These are phyloP conservation scores for Cyclotella kingstonii DNA, from an alignment of 108 stramenopile genomes.

Conservation along the genomic window DNA sequence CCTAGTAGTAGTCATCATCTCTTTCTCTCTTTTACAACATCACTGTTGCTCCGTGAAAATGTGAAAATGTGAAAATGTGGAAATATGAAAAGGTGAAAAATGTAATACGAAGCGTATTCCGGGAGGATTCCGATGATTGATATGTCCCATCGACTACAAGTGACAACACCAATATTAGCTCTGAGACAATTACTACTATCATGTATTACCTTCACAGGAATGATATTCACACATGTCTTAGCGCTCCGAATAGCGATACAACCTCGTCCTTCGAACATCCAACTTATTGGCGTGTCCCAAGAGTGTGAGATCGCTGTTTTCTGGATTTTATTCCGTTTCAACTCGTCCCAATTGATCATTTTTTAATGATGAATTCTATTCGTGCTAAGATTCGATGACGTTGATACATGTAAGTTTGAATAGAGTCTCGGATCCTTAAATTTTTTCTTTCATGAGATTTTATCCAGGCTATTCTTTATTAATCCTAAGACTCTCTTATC, in stretches of 20 bases:
- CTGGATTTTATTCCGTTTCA: neutral
- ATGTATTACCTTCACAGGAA: too few relatives aligned
- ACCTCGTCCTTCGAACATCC: slow-evolving; percentile 20
- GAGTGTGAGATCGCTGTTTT: slow-evolving; percentile 21
- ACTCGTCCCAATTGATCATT: neutral
- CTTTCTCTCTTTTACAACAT: too few relatives aligned
- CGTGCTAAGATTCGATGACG: slow-evolving; percentile 25
- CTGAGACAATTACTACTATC: too few relatives aligned
- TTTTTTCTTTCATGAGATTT: neutral
- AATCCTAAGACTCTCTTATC: slow-evolving; percentile 36
- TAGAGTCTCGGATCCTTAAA: neutral
- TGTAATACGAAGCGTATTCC: too few relatives aligned
- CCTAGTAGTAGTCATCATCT: too few relatives aligned
- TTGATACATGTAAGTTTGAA: slow-evolving; percentile 26
- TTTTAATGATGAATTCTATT: neutral
- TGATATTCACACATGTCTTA: neutral
- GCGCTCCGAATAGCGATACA: slow-evolving; percentile 8
- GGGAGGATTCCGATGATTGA: too few relatives aligned
- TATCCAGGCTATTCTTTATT: neutral
- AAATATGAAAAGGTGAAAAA: too few relatives aligned
- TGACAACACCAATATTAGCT: too few relatives aligned
- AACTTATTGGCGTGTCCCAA: slow-evolving; percentile 17
- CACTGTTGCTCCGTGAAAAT: too few relatives aligned
- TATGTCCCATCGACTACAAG: too few relatives aligned
- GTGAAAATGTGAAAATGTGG: too few relatives aligned